A percentile compares a stretch with the other conserved stretches of the same genome.
These are phyloP conservation scores for Bolboschoenus planiculmis DNA, from an alignment of 176 grass and related monocot species.

Conservation along the genomic window DNA sequence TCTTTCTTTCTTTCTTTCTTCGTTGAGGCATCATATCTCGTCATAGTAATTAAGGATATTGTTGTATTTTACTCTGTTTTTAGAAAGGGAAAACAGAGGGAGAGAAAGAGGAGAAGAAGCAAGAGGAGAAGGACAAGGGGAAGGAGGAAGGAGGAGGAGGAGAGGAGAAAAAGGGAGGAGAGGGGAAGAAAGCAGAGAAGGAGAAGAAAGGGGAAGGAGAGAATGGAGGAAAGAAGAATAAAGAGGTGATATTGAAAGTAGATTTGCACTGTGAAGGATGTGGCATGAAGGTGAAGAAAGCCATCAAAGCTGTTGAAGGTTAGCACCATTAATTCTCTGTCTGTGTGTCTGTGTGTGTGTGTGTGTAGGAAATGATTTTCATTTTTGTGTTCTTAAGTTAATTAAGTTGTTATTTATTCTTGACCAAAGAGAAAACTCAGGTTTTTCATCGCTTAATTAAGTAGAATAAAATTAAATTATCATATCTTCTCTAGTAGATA, in stretches of 20 bases:
- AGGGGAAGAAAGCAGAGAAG: neutral
- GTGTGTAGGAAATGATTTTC: neutral
- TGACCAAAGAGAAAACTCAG: neutral
- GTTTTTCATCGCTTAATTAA: neutral
- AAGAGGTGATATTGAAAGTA: conserved; percentile 35
- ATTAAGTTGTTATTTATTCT: neutral
- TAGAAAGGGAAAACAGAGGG: neutral
- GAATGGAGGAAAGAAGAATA: conserved; percentile 13
- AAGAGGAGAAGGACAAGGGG: neutral
- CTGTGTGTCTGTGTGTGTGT: too few relatives aligned
- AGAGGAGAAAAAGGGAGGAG: neutral
- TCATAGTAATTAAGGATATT: neutral
- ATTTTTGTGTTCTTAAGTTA: neutral
- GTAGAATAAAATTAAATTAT: too few relatives aligned
- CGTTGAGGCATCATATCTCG: neutral
- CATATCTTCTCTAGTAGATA: neutral
- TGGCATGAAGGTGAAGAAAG: conserved; percentile 39
- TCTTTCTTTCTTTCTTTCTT: too few relatives aligned
- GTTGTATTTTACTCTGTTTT: neutral
- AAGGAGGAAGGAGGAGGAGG: neutral
- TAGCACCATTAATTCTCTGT: neutral
- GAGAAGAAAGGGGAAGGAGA: neutral
- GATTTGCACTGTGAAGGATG: conserved; percentile 71
- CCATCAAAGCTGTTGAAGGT: conserved; percentile 38
- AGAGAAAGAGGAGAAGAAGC: neutral